phyloP scores from a whole-genome alignment of 2,329 filamentous ascomycete genomes.

The Taxawa tesnikishii region DNA sequence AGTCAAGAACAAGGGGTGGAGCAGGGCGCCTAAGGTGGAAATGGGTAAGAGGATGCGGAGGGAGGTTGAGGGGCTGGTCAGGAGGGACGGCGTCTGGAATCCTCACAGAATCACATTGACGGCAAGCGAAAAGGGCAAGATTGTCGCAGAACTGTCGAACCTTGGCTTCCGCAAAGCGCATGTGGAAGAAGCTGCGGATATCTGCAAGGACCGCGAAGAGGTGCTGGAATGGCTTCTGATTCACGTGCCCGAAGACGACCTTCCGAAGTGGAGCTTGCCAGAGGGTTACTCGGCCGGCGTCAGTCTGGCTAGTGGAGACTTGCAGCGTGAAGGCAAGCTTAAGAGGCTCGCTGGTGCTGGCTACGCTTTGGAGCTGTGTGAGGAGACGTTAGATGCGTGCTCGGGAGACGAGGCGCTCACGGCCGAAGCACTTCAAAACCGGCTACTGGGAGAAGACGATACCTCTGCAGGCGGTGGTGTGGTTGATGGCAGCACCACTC shows the following conservation, averaged over 20 bases:
- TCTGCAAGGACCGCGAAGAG: slow-evolving; percentile 87
- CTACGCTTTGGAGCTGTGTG: slow-evolving; percentile 75
- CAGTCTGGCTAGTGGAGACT: slow-evolving; percentile 68
- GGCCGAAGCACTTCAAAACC: slow-evolving; percentile 66
- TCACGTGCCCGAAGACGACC: slow-evolving; percentile 90
- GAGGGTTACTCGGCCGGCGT: slow-evolving; percentile 87
- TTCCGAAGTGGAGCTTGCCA: slow-evolving; percentile 85
- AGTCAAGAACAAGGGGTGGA: slow-evolving; percentile 55
- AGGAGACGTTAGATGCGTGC: slow-evolving; percentile 59
- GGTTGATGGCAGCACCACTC: slow-evolving; percentile 11
- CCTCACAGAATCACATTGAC: slow-evolving; percentile 59
- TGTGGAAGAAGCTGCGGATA: slow-evolving; percentile 71
- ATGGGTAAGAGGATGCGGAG: slow-evolving; percentile 73
- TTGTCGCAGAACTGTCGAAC: slow-evolving; percentile 62
- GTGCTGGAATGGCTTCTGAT: slow-evolving; percentile 92
- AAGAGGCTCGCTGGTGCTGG: slow-evolving; percentile 72
- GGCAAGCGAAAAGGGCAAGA: slow-evolving; percentile 39
- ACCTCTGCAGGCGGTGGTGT: slow-evolving; percentile 3
- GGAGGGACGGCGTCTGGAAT: slow-evolving; percentile 77
- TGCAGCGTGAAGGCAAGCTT: slow-evolving; percentile 70
- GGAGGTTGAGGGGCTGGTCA: slow-evolving; percentile 68
- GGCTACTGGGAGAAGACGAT: slow-evolving; percentile 37
- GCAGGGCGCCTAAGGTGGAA: slow-evolving; percentile 76
- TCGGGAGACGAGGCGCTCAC: slow-evolving; percentile 62
- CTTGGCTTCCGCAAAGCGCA: slow-evolving; percentile 85